Conservation (phyloP, 2,329 filamentous ascomycete genomes). For the Basipetospora sp. region DNA sequence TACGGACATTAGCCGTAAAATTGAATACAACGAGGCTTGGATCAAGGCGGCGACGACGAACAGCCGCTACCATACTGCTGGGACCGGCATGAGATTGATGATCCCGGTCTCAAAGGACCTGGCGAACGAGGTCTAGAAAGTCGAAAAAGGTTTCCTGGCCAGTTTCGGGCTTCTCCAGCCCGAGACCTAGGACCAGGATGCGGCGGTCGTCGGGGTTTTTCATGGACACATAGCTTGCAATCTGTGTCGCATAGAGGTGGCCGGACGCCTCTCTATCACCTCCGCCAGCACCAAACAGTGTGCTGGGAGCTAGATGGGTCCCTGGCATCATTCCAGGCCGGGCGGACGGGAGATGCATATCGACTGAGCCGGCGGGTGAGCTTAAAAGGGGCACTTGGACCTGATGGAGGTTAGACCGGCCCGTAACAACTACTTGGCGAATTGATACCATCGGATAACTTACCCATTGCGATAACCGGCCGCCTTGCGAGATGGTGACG, state of each 20-base stretch:
- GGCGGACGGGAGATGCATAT: constrained; percentile 39
- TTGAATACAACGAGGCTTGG: too few relatives aligned
- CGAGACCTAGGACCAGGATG: constrained; percentile 47
- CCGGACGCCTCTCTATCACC: constrained; percentile 68
- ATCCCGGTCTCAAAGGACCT: constrained; percentile 34
- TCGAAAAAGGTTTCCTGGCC: constrained; percentile 44
- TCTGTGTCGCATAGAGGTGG: constrained; percentile 77
- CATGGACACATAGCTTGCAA: constrained; percentile 64
- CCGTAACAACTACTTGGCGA: too few relatives aligned
- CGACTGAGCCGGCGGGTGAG: constrained; percentile 47
- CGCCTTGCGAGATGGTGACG: constrained; percentile 74
- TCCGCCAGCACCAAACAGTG: constrained; percentile 69
- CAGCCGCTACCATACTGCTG: too few relatives aligned
- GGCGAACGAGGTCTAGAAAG: constrained; percentile 46
- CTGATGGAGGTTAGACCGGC: constrained; percentile 23
- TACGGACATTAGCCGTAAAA: too few relatives aligned
- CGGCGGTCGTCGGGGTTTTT: constrained; percentile 51
- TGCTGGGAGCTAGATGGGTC: constrained; percentile 70
- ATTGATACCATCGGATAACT: too few relatives aligned
- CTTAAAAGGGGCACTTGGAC: constrained; percentile 66
- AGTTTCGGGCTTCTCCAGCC: constrained; percentile 34
- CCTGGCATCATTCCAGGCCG: constrained; percentile 45
- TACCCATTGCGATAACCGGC: constrained; percentile 85
- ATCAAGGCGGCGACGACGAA: too few relatives aligned
- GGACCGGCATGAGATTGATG: too few relatives aligned